Evolutionary conservation across 257 asterid species (phyloP).

Genomic region (Voacanga thouarsii): DNA sequence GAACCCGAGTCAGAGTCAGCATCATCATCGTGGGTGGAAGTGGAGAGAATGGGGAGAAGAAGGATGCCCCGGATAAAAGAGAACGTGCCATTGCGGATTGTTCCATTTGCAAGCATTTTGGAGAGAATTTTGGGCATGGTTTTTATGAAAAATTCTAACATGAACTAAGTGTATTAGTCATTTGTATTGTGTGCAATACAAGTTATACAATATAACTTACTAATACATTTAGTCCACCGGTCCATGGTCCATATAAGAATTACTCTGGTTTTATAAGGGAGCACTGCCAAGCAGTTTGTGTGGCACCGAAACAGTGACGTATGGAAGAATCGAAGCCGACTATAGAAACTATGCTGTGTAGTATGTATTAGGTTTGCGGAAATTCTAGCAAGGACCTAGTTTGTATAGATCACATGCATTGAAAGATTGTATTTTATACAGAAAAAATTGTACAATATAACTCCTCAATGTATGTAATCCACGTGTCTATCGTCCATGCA

Average conservation of each 20-base stretch:
- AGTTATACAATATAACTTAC: too few relatives aligned
- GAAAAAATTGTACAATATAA: too few relatives aligned
- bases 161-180: too few relatives aligned
- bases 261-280: background rate
- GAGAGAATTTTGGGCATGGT: background rate
- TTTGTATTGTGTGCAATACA: too few relatives aligned
- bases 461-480: too few relatives aligned
- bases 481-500: too few relatives aligned
- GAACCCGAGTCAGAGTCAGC: conserved; percentile 31
- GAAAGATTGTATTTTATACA: too few relatives aligned
- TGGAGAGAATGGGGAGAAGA: conserved; percentile 40
- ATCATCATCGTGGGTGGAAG: conserved; percentile 34
- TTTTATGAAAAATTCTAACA: too few relatives aligned
- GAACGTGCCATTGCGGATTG: conserved; percentile 41
- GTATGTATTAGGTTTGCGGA: conserved; percentile 10
- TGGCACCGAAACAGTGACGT: conserved; percentile 9
- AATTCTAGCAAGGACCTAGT: too few relatives aligned
- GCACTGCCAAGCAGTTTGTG: background rate
- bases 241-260: too few relatives aligned
- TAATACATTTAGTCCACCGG: too few relatives aligned
- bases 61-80: conserved; percentile 38
- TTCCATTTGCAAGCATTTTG: background rate
- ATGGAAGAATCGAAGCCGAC: conserved; percentile 2
- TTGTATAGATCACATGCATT: too few relatives aligned
- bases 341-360: background rate